Base-by-base conservation (phyloP, 306 rosid species). In the Fragaria iinumae region DNA sequence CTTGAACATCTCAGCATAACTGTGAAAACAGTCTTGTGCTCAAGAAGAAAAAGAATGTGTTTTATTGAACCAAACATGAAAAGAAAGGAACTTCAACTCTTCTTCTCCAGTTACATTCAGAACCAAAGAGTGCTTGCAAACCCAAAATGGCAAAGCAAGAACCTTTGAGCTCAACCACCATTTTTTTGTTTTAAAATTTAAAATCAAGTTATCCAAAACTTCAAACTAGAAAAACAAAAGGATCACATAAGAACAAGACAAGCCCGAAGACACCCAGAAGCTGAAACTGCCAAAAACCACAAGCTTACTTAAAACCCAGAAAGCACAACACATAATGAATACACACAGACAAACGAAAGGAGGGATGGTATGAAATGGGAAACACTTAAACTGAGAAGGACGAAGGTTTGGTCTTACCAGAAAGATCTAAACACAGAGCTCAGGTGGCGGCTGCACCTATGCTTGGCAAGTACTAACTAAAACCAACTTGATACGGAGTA, bases 361-460 rank as follows among this genome's bases (percentile, higher is more conserved):
- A 73, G 3, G 3, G 36, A 21, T 25, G 11, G 41, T 18, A 38
- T 27, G 12, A 34, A 36, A 70, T 25, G 72, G 55, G 25, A 72
- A 75, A 71, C 10, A 71, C 44, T 56, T 17, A 17, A n/a, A 73
- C 49, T 41, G 39, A 53, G 20, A 32, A 20, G 17, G 36, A 76
- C 5, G 29, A 11, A 49, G 32, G 13, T 60, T 34, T 47, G 48
- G 62, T 32, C 84, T 76, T 76, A 76, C 84, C 76, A 63, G 76
- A 34, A 76, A 41, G 75, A 79, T 64, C 52, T 53, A 60, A 16
- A 62, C 29, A 25, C 43, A 69, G 32, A 36, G 32, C 71, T 32
- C 25, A 49, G 60, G 55, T 49, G 55, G 53, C 52, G 76, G 81
- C n/a, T 66, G 36, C 45, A 56, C 16, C 53, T 16, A 44, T 41